Evolutionary conservation across 257 asterid species (phyloP).

Genomic region (Petunia secreta): DNA sequence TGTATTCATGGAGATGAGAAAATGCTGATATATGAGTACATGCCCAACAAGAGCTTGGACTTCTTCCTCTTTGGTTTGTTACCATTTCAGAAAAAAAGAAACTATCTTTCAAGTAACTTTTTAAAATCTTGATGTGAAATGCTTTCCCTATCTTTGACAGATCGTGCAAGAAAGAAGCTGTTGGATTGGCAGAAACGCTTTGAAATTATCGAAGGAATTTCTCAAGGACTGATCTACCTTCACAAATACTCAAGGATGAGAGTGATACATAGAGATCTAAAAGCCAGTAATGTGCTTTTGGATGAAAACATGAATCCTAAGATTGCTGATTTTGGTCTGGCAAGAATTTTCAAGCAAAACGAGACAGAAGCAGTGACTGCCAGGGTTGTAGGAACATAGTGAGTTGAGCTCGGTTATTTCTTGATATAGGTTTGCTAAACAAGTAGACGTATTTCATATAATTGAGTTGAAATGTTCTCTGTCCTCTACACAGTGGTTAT

Average conservation of each 20-base stretch:
- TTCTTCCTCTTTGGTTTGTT: slow-evolving; percentile 54
- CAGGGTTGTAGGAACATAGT: slow-evolving; percentile 62
- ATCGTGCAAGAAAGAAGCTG: slow-evolving; percentile 26
- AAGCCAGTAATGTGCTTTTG: slow-evolving; percentile 57
- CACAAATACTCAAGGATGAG: slow-evolving; percentile 56
- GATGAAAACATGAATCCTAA: slow-evolving; percentile 62
- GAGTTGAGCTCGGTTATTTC: slow-evolving; percentile 23
- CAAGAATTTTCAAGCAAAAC: slow-evolving; percentile 53
- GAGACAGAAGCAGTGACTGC: slow-evolving; percentile 48
- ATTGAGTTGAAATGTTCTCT: not conserved
- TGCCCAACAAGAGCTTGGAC: slow-evolving; percentile 48
- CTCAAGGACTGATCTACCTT: slow-evolving; percentile 61
- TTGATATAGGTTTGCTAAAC: not conserved
- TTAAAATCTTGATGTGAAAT: not conserved
- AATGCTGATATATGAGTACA: slow-evolving; percentile 61
- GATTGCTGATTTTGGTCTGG: slow-evolving; percentile 69
- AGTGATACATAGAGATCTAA: slow-evolving; percentile 61
- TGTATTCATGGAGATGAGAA: slow-evolving; percentile 59
- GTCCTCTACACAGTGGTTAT: slow-evolving; percentile 47
- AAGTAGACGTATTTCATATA: not conserved
- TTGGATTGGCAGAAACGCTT: slow-evolving; percentile 37
- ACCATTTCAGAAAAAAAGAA: not conserved
- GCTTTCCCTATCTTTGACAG: slow-evolving; percentile 24
- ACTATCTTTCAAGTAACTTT: not conserved
- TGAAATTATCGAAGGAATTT: slow-evolving; percentile 48